A percentile compares a stretch with the other conserved stretches of the same genome.
Conservation (phyloP, 257 asterid genomes). For the Solanum pennellii region DNA sequence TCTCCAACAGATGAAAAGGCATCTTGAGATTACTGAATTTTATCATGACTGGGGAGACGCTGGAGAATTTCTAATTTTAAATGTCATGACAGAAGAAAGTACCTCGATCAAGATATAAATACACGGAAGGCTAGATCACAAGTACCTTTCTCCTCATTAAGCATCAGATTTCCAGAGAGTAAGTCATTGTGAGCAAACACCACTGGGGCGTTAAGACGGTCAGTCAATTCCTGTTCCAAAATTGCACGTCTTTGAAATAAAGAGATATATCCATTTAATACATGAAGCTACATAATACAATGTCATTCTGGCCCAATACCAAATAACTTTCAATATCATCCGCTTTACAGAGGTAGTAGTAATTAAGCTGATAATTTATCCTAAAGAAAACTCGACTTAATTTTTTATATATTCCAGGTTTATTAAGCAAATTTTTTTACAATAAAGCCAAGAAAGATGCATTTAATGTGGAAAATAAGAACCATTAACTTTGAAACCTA, state of each 20-base stretch:
- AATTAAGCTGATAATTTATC: background rate
- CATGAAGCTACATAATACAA: background rate
- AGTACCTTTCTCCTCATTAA: slow-evolving; percentile 75
- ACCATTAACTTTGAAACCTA: background rate
- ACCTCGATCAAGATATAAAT: background rate
- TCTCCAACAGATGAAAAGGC: background rate
- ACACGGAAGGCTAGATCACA: slow-evolving; percentile 1
- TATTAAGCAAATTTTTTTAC: background rate
- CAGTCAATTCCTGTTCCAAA: slow-evolving; percentile 67
- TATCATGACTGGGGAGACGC: background rate
- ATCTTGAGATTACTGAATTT: background rate
- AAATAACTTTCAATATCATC: background rate
- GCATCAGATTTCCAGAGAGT: slow-evolving; percentile 93
- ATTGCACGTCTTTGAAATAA: background rate
- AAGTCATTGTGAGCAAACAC: slow-evolving; percentile 80
- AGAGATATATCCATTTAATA: background rate
- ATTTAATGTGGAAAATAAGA: background rate
- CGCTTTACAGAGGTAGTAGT: background rate
- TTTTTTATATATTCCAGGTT: background rate
- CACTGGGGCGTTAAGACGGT: slow-evolving; percentile 56
- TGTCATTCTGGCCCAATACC: background rate
- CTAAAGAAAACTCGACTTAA: background rate
- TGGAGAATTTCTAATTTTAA: background rate
- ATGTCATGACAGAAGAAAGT: background rate
- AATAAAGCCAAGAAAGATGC: background rate